phyloP scores from a whole-genome alignment of 73 alveolate genomes.

The Stentor coeruleus region DNA sequence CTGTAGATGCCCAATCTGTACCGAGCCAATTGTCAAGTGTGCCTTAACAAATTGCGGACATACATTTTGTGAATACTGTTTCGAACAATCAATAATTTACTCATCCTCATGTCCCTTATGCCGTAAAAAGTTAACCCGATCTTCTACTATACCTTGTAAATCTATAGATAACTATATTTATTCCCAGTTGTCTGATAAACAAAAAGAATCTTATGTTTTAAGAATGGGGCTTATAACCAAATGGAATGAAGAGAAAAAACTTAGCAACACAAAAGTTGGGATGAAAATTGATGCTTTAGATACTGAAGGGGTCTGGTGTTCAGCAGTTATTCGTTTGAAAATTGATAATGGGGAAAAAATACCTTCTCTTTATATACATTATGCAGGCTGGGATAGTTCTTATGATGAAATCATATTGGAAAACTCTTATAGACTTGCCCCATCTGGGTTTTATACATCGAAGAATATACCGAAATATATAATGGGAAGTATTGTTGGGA shows the following conservation, averaged over 20 bases:
- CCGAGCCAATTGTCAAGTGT: constrained; percentile 37
- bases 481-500: background rate
- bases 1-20: constrained; percentile 58
- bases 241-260: constrained; percentile 33
- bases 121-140: constrained; percentile 34
- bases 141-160: constrained; percentile 28
- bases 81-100: constrained; percentile 47
- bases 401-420: constrained; percentile 58
- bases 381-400: constrained; percentile 58
- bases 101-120: constrained; percentile 55
- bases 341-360: constrained; percentile 30
- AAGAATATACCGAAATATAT: constrained; percentile 63
- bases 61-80: constrained; percentile 60
- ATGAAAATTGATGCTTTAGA: constrained; percentile 59
- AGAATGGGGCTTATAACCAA: constrained; percentile 32
- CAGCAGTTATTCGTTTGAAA: constrained; percentile 34
- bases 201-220: constrained; percentile 21
- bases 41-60: constrained; percentile 59
- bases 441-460: constrained; percentile 52
- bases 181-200: constrained; percentile 10
- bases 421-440: constrained; percentile 58
- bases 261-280: constrained; percentile 31
- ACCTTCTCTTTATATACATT: constrained; percentile 36
- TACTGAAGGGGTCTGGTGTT: constrained; percentile 61
- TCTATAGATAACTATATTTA: constrained; percentile 40